Base-by-base conservation (phyloP, 805 yeast genomes). In the Starmerella sp. region DNA sequence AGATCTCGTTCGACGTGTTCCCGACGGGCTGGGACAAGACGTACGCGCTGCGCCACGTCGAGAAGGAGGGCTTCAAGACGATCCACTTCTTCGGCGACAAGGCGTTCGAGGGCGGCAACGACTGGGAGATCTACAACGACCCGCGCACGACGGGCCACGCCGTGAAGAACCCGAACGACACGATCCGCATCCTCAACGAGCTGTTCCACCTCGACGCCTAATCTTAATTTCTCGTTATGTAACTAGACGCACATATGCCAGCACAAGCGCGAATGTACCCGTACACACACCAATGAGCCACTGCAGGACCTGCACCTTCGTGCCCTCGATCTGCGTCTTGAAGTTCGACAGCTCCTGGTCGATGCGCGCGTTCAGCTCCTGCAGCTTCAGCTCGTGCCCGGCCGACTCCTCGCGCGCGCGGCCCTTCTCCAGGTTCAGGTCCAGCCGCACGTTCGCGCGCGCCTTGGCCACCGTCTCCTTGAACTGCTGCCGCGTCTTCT, bases 11-110 rank as follows among this genome's bases (percentile, higher is more conserved):
- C 67, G 99, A 93, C 68, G 97, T 93, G 61, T 93, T 93, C 91
- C 99, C 99, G 77, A 87, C 96, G 61, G 98, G 99, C 69, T 93
- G 99, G 99, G 99, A 93, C 75, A 93, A 93, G 81, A 93, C 99
- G 59, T 93, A 91, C 77, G 87, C 95, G 73, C 80, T 93, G 70
- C 89, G 84, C 73, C 98, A 91, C 74, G 90, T 93, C 65, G 87
- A 75, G 66, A 72, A 77, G 57, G 96, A 91, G 73, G 82, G 84
- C 62, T 93, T 90, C 76, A 77, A 82, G 67, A 78, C 81, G 65
- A 88, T 93, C 66, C 97, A 93, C 77, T 93, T 93, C 82, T 93
- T 93, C 69, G 98, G 99, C 75, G 99, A 93, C 80, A 93, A 93
- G 80, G 79, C 96, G 62, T 85, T 85, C 78, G 63, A 72, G 75